Base-by-base conservation (phyloP, 495 filamentous ascomycete genomes). In the Massariosphaeria phaeospora region DNA sequence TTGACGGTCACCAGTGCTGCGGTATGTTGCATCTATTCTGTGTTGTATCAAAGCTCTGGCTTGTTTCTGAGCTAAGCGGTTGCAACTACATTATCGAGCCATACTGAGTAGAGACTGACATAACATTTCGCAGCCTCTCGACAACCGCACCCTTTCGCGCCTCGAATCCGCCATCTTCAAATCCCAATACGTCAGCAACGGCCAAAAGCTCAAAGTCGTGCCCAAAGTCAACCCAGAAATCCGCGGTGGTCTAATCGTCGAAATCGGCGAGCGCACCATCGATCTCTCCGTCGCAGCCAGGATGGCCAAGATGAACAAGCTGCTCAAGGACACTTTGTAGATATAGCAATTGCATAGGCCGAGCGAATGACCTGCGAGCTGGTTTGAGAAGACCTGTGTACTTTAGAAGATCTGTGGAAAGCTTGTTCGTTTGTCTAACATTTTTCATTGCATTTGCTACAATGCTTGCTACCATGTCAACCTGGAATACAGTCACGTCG, bases 291-390 rank as follows among this genome's bases (percentile, higher is more conserved):
- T 98, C 63, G 93, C 93, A 12, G 76, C 88, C 68, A 93, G 89
- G 82, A 86, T 98, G 74, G 78, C 86, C 71, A 94, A 89, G 81
- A 85, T 97, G 83, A 98, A 97, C 86, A 98, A 98, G 84, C 84
- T 95, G 69, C 84, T 98, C 66, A 89, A 80, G 57, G 94, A 98
- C 76, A 80, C 86, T 70, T 75, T 97, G 84, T 98, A 90, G 90
- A 89, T 73, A 63, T 59, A 45, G 26, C 9, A 47, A 10, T 30
- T n/a, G 15, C 17, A 18, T 20, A 20, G 27, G 5, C 2, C n/a
- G 11, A 34, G 50, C 34, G 18, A 12, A 2, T 17, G 3, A 36
- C 25, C 24, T 11, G 27, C 2, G 38, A 31, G 30, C 15, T 50
- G 29, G 46, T 11, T 20, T 17, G n/a, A n/a, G n/a, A n/a, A n/a